Percentiles rank a stretch among this genome's conserved stretches.
These are phyloP conservation scores for Solanum hybrid DNA, from an alignment of 305 asterid genomes.

Conservation along the genomic window DNA sequence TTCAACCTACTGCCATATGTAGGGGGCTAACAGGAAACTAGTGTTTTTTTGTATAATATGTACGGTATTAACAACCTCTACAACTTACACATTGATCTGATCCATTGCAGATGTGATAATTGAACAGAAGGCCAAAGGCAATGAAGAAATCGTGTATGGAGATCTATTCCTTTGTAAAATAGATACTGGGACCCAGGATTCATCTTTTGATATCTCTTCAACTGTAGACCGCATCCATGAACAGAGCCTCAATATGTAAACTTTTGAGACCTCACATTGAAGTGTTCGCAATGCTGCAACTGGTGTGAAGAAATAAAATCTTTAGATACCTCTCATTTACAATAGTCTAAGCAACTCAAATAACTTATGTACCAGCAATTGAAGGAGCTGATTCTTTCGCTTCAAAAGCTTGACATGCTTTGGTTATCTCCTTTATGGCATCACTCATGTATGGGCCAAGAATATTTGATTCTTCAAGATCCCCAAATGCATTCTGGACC, in stretches of 20 bases:
- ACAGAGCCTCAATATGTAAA: slow-evolving; percentile 82
- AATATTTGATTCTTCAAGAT: slow-evolving; percentile 83
- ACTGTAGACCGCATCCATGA: slow-evolving; percentile 93
- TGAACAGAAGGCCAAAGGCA: slow-evolving; percentile 82
- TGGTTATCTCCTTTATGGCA: slow-evolving; percentile 76
- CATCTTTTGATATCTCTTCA: slow-evolving; percentile 81
- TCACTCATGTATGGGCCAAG: slow-evolving; percentile 74
- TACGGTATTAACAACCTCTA: slow-evolving; percentile 1
- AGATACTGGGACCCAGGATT: slow-evolving; percentile 88
- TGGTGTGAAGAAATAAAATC: slow-evolving; percentile 24
- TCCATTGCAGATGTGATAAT: slow-evolving; percentile 79
- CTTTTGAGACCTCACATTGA: slow-evolving; percentile 76
- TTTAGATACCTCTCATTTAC: not conserved
- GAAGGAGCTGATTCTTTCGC: slow-evolving; percentile 89
- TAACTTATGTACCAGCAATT: slow-evolving; percentile 49
- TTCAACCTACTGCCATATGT: not conserved
- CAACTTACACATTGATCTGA: slow-evolving; percentile 75
- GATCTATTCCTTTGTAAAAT: slow-evolving; percentile 89
- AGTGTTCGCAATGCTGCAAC: slow-evolving; percentile 71
- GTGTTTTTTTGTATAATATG: not conserved
- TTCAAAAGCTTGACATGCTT: slow-evolving; percentile 83
- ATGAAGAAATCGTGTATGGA: slow-evolving; percentile 74
- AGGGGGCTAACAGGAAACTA: not conserved
- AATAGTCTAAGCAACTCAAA: not conserved
- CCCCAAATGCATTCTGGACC: slow-evolving; percentile 78